A percentile compares a stretch with the other conserved stretches of the same genome.
Evolutionary conservation across 495 filamentous ascomycete genomes (phyloP).

Genomic region (Podospora anserina): DNA sequence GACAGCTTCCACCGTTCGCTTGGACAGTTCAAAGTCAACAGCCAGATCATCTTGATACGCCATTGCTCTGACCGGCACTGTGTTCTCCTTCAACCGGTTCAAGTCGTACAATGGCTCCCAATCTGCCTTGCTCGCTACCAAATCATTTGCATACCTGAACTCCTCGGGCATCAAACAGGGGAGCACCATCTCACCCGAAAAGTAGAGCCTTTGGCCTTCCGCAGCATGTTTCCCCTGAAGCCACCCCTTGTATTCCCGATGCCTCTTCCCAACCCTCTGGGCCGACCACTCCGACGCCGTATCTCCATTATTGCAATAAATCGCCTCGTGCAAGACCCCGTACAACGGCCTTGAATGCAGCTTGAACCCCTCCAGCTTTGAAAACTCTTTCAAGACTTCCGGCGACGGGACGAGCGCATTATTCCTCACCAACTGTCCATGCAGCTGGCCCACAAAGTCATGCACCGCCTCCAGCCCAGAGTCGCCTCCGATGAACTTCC

Average conservation of each 20-base stretch:
- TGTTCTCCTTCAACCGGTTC: slow-evolving; percentile 62
- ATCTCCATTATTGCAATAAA: slow-evolving; percentile 20
- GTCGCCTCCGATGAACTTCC: slow-evolving; percentile 64
- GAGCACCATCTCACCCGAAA: slow-evolving; percentile 89
- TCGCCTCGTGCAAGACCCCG: slow-evolving; percentile 28
- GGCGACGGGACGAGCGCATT: slow-evolving; percentile 41
- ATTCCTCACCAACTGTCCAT: slow-evolving; percentile 43
- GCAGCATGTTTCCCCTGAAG: slow-evolving; percentile 32
- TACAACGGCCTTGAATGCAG: slow-evolving; percentile 28
- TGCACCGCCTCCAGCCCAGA: slow-evolving; percentile 63
- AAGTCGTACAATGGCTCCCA: slow-evolving; percentile 76
- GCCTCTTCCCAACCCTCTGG: slow-evolving; percentile 31
- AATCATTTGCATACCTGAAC: slow-evolving; percentile 48
- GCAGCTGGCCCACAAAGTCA: slow-evolving; percentile 48
- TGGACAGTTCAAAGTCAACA: slow-evolving; percentile 67
- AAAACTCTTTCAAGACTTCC: slow-evolving; percentile 58
- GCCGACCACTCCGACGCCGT: slow-evolving; percentile 42
- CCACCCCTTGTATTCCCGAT: slow-evolving; percentile 40
- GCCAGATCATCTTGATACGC: slow-evolving; percentile 88
- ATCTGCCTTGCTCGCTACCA: slow-evolving; percentile 55
- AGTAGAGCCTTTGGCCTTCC: slow-evolving; percentile 57
- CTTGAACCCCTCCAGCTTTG: slow-evolving; percentile 13
- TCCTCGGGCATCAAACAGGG: slow-evolving; percentile 53
- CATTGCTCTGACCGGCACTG: slow-evolving; percentile 75
- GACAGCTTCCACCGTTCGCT: slow-evolving; percentile 67